Conservation (phyloP, 192 early-diverging fungal genomes). For the Coemansia sp. region DNA sequence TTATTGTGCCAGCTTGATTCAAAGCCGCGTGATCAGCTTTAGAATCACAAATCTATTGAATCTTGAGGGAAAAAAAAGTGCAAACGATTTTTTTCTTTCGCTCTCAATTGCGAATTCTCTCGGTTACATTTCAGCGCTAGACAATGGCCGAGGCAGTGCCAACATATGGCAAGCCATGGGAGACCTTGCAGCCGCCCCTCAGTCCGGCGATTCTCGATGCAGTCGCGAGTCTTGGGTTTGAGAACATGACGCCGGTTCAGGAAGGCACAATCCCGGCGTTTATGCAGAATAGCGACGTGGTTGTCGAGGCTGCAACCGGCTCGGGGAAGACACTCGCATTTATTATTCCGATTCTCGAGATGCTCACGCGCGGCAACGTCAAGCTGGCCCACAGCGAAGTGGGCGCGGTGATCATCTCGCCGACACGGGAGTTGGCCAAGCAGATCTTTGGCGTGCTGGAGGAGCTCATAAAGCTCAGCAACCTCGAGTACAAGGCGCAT, state of each 20-base stretch:
- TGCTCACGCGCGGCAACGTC: slow-evolving; percentile 61
- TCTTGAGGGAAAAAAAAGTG: too few species aligned
- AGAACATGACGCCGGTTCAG: slow-evolving; percentile 92
- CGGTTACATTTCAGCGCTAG: background rate
- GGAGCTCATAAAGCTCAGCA: slow-evolving; percentile 49
- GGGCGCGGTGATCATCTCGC: slow-evolving; percentile 83
- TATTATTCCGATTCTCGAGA: slow-evolving; percentile 87
- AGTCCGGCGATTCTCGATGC: slow-evolving; percentile 55
- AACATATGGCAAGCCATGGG: slow-evolving; percentile 63
- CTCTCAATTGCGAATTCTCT: too few species aligned
- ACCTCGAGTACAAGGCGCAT: slow-evolving; percentile 19
- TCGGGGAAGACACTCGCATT: slow-evolving; percentile 96
- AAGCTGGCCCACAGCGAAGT: slow-evolving; percentile 69
- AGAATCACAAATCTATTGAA: too few species aligned
- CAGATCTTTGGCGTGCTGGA: slow-evolving; percentile 77
- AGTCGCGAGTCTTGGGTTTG: slow-evolving; percentile 66
- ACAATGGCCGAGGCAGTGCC: slow-evolving; percentile 44
- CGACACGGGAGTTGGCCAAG: slow-evolving; percentile 83
- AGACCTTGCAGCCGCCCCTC: slow-evolving; percentile 57
- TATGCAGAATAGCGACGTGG: slow-evolving; percentile 89
- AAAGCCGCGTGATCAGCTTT: too few species aligned
- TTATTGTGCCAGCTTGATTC: too few species aligned
- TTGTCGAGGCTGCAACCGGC: slow-evolving; percentile 94
- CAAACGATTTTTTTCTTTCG: background rate
- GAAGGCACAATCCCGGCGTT: slow-evolving; percentile 87